phyloP scores from a whole-genome alignment of 1,139 yeast species.

The Lodderomyces margitis region DNA sequence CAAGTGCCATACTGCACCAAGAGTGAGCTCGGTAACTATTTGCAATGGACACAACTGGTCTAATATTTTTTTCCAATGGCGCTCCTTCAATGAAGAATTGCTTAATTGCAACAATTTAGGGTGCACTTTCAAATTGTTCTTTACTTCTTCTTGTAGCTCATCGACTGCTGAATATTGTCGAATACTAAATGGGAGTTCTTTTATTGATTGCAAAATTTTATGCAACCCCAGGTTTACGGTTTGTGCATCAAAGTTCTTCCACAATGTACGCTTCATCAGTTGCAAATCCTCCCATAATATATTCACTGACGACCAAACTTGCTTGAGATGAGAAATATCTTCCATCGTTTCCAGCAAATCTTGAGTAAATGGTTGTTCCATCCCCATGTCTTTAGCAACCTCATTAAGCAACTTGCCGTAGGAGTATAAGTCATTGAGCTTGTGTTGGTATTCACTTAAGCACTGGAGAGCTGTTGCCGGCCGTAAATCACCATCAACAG shows the following conservation, averaged over 20 bases:
- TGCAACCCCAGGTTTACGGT: constrained; percentile 52
- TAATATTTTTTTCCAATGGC: constrained; percentile 70
- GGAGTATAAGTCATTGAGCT: constrained; percentile 20
- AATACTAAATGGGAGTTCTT: constrained; percentile 56
- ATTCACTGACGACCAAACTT: constrained; percentile 68
- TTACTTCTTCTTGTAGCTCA: constrained; percentile 49
- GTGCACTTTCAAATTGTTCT: constrained; percentile 37
- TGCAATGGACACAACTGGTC: constrained; percentile 22
- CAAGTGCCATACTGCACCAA: constrained; percentile 65
- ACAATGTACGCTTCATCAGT: constrained; percentile 41
- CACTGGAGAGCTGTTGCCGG: constrained; percentile 53
- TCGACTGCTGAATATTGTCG: constrained; percentile 73
- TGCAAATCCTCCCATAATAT: constrained; percentile 53
- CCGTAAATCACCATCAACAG: constrained; percentile 32
- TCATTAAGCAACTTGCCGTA: constrained; percentile 26
- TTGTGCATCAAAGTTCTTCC: constrained; percentile 53
- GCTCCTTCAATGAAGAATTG: constrained; percentile 55
- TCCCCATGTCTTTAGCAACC: constrained; percentile 43
- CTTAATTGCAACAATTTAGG: constrained; percentile 50
- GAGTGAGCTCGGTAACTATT: constrained; percentile 28
- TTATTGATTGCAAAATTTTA: constrained; percentile 43
- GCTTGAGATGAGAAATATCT: constrained; percentile 57
- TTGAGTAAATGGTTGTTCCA: constrained; percentile 31
- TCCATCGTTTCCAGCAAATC: constrained; percentile 33
- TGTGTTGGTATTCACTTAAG: constrained; percentile 42